phyloP scores from a whole-genome alignment of 2,329 filamentous ascomycete genomes.

The Talaromyces amestolkiae region DNA sequence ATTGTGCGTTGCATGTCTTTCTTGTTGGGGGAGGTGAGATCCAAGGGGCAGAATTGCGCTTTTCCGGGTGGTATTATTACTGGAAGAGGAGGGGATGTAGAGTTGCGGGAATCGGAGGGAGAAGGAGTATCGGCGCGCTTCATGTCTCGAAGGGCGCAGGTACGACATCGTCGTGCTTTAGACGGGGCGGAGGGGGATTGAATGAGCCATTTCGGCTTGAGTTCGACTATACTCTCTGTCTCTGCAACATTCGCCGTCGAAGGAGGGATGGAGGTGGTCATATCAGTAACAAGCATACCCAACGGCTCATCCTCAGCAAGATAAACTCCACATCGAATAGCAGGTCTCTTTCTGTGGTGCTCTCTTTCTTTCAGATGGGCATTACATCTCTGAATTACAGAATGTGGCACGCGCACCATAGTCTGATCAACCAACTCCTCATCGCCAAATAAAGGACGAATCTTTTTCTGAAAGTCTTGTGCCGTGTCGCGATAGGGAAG shows the following conservation, averaged over 20 bases:
- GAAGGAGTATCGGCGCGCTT: slow-evolving; percentile 27
- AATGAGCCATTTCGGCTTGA: slow-evolving; percentile 81
- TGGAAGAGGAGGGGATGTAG: too few relatives aligned
- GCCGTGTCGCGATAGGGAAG: slow-evolving; percentile 51
- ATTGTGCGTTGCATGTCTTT: slow-evolving; percentile 47
- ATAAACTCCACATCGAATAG: slow-evolving; percentile 52
- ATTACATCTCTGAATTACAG: slow-evolving; percentile 53
- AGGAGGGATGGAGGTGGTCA: slow-evolving; percentile 49
- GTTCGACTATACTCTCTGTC: slow-evolving; percentile 50
- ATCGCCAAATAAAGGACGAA: slow-evolving; percentile 56
- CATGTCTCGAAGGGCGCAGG: slow-evolving; percentile 62
- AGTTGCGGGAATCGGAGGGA: not conserved
- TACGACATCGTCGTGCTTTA: slow-evolving; percentile 65
- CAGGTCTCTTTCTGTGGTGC: slow-evolving; percentile 40
- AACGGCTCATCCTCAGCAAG: slow-evolving; percentile 56
- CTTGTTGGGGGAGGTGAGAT: slow-evolving; percentile 54
- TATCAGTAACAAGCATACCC: slow-evolving; percentile 72
- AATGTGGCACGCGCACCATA: slow-evolving; percentile 50
- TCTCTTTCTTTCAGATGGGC: slow-evolving; percentile 53
- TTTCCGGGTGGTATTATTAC: not conserved
- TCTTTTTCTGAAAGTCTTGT: slow-evolving; percentile 39
- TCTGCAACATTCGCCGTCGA: slow-evolving; percentile 20
- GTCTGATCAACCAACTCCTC: slow-evolving; percentile 57
- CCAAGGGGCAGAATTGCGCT: slow-evolving; percentile 61
- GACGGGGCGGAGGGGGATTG: slow-evolving; percentile 71